A percentile compares a stretch with the other conserved stretches of the same genome.
Evolutionary conservation across 306 rosid genomes (phyloP).

Genomic region (Fagus crenata): DNA sequence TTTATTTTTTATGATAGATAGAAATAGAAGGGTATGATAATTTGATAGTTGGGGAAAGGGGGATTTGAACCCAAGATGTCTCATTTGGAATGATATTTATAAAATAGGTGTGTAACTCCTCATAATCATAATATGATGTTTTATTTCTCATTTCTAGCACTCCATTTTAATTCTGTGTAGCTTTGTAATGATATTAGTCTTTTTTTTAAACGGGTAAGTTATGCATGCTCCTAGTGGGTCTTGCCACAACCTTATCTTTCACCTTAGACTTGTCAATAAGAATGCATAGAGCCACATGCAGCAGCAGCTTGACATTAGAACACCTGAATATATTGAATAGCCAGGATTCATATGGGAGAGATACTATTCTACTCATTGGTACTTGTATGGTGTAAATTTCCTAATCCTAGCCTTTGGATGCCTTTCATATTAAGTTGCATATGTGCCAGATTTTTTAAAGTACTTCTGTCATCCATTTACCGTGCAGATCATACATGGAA

Average conservation of each 20-base stretch:
- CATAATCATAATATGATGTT: not conserved
- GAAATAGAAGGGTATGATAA: no score
- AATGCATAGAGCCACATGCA: not conserved
- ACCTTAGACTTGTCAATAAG: no score
- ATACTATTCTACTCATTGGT: not conserved
- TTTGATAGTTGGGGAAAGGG: no score
- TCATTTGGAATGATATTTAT: no score
- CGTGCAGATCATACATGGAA: conserved; percentile 85
- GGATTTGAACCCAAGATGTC: no score
- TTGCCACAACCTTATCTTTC: no score
- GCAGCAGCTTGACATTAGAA: not conserved
- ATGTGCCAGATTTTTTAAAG: not conserved
- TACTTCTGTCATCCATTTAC: not conserved
- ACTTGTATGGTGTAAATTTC: not conserved
- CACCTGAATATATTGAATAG: not conserved
- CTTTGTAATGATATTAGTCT: not conserved
- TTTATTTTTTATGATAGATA: no score
- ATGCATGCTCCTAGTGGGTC: no score
- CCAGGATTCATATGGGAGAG: not conserved
- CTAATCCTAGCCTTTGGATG: not conserved
- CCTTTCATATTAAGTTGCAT: not conserved
- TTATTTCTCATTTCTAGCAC: not conserved
- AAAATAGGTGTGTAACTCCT: not conserved
- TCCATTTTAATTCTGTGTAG: not conserved
- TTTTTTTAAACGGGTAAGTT: not conserved